Evolutionary conservation across 139 green algal species (phyloP).

Genomic region (Raphidocelis subcapitata): DNA sequence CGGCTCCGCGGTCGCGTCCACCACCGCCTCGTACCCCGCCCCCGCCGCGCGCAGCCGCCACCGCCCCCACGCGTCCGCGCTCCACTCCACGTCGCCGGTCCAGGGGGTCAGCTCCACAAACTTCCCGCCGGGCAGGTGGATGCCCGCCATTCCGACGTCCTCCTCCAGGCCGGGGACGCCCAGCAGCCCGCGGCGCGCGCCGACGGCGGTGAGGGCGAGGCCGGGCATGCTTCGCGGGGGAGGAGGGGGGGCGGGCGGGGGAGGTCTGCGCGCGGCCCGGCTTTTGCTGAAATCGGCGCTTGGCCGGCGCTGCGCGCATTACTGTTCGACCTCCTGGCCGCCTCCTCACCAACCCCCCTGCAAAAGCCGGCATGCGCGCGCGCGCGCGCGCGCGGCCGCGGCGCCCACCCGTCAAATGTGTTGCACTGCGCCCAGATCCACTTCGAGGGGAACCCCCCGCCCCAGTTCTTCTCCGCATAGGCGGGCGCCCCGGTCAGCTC

Average conservation of each 20-base stretch:
- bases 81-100: constrained; percentile 75
- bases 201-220: constrained; percentile 84
- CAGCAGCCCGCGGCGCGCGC: constrained; percentile 58
- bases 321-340: too few species aligned
- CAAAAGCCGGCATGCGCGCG: too few species aligned
- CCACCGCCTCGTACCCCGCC: constrained; percentile 70
- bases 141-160: constrained; percentile 89
- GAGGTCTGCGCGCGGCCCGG: too few species aligned
- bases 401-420: constrained; percentile 74
- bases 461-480: constrained; percentile 99
- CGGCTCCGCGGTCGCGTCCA: constrained; percentile 64
- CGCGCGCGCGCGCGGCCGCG: too few species aligned
- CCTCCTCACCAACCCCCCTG: too few species aligned
- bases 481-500: constrained; percentile 60
- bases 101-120: constrained; percentile 94
- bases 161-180: constrained; percentile 76
- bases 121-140: constrained; percentile 63
- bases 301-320: too few species aligned
- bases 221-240: constrained; percentile 44
- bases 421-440: constrained; percentile 98
- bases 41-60: constrained; percentile 61
- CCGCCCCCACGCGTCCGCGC: constrained; percentile 86
- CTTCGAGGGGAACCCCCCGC: constrained; percentile 88
- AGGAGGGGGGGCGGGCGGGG: too few species aligned
- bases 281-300: too few species aligned